Evolutionary conservation across 768 basidiomycete species (phyloP), one percentile per base, ranked within the genome.

Genomic region (Rubroboletus satanas): DNA sequence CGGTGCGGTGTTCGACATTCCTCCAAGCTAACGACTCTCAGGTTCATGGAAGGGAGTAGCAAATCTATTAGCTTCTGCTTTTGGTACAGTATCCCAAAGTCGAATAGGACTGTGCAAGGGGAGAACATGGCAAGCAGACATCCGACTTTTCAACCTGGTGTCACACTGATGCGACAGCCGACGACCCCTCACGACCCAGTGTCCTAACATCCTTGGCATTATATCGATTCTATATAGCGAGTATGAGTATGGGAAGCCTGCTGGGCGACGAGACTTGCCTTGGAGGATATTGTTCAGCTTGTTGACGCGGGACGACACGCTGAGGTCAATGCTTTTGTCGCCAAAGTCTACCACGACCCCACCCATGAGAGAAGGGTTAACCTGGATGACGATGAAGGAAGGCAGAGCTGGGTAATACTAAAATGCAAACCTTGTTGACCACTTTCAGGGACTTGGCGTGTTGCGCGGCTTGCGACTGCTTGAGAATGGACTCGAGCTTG

Each of bases 291-390:
- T 83, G 81, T 98, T 98, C 69, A 98, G 83, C 75, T 94, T 96
- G 71, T 87, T 96, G 66, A 98, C 93, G 51, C 92, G 90, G 33
- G 92, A 93, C 46, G 85, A 87, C 52, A 96, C 94, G 63, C 92
- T 95, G 55, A 98, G 82, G 75, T 99, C 97, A 65, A 99, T 89
- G 50, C 93, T 93, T 80, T 96, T 96, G 79, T 98, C 97, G 59
- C 94, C 96, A 68, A 99, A 93, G 76, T 99, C 97, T 46, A 99
- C 87, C 57, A 98, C 80, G 55, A 98, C 72, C 48, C 97, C 97
- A 54, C 96, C 97, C 58, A 98, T 75, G 54, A 98, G 77, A n/a
- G 83, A 76, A 42, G 93, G 85, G 78, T 98, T 94, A 67, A 98
- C 89, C 93, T 96, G 56, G 31, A 58, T 42, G 51, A 55, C 32